These are phyloP conservation scores for Wickerhamomyces sp. DNA, from an alignment of 1,139 yeast species.

Conservation along the genomic window DNA sequence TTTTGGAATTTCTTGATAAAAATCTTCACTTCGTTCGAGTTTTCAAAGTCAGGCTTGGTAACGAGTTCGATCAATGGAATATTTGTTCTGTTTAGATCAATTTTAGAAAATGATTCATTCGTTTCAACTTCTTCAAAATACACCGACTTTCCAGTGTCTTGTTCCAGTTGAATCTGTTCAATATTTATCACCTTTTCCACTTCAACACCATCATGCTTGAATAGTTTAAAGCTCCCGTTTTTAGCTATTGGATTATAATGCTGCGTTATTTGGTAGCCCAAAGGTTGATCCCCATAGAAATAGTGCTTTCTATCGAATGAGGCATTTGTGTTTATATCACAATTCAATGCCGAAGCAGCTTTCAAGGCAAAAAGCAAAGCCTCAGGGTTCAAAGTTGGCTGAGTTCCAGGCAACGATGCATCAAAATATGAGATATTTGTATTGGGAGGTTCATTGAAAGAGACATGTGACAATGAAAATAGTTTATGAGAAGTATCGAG, in stretches of 20 bases:
- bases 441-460: slow-evolving; percentile 53
- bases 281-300: slow-evolving; percentile 93
- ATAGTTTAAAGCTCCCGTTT: slow-evolving; percentile 53
- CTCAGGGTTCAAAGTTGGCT: slow-evolving; percentile 75
- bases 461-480: slow-evolving; percentile 57
- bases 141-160: slow-evolving; percentile 85
- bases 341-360: slow-evolving; percentile 68
- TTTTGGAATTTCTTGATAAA: slow-evolving; percentile 80
- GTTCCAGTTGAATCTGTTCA: slow-evolving; percentile 82
- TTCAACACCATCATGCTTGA: slow-evolving; percentile 50
- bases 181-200: slow-evolving; percentile 44
- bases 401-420: slow-evolving; percentile 88
- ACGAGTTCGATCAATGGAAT: slow-evolving; percentile 88
- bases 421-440: slow-evolving; percentile 74
- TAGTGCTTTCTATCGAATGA: slow-evolving; percentile 92
- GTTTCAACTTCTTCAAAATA: slow-evolving; percentile 40
- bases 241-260: slow-evolving; percentile 76
- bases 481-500: slow-evolving; percentile 68
- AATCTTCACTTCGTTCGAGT: slow-evolving; percentile 63
- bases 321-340: slow-evolving; percentile 52
- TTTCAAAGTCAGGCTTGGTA: slow-evolving; percentile 80
- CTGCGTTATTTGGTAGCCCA: slow-evolving; percentile 95
- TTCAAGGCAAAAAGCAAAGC: slow-evolving; percentile 68
- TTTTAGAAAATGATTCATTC: slow-evolving; percentile 32
- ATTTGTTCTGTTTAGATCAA: slow-evolving; percentile 83